A percentile compares a stretch with the other conserved stretches of the same genome.
Conservation (phyloP, 371 early-diverging fungal genomes). For the Umbelopsis sp. region DNA sequence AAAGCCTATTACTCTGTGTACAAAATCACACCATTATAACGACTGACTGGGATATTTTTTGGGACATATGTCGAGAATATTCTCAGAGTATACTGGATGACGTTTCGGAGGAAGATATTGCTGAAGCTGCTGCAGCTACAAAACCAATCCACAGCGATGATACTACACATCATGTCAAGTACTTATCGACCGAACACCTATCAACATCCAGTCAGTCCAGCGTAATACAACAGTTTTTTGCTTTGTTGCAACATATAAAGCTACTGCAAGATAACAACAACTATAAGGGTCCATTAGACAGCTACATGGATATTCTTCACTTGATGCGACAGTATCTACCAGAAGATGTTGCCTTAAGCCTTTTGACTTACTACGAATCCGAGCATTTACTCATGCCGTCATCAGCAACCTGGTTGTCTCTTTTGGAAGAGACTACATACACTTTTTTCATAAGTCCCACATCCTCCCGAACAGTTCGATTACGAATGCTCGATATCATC, state of each 20-base stretch:
- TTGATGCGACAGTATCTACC: slow-evolving; percentile 56
- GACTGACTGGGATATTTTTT: slow-evolving; percentile 51
- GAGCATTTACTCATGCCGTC: slow-evolving; percentile 71
- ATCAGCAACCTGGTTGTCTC: slow-evolving; percentile 61
- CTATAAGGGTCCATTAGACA: slow-evolving; percentile 47
- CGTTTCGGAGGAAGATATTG: not conserved
- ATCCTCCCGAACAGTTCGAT: slow-evolving; percentile 41
- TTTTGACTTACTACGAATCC: slow-evolving; percentile 62
- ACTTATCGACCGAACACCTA: not conserved
- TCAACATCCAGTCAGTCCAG: not conserved
- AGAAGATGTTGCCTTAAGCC: slow-evolving; percentile 56
- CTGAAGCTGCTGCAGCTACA: not conserved
- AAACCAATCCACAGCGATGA: not conserved
- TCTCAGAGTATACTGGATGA: not conserved
- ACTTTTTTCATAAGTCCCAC: slow-evolving; percentile 56
- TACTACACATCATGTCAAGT: not conserved
- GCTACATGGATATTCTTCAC: slow-evolving; percentile 64
- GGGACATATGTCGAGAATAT: slow-evolving; percentile 40
- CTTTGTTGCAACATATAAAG: slow-evolving; percentile 35
- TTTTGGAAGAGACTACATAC: slow-evolving; percentile 56
- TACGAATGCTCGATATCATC: slow-evolving; percentile 58
- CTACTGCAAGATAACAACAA: slow-evolving; percentile 25
- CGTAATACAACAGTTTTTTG: slow-evolving; percentile 31
- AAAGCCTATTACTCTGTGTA: slow-evolving; percentile 24
- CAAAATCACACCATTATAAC: slow-evolving; percentile 28